These are phyloP conservation scores for Elaeis oleifera DNA, from an alignment of 202 grass and related monocot genomes.

Conservation along the genomic window DNA sequence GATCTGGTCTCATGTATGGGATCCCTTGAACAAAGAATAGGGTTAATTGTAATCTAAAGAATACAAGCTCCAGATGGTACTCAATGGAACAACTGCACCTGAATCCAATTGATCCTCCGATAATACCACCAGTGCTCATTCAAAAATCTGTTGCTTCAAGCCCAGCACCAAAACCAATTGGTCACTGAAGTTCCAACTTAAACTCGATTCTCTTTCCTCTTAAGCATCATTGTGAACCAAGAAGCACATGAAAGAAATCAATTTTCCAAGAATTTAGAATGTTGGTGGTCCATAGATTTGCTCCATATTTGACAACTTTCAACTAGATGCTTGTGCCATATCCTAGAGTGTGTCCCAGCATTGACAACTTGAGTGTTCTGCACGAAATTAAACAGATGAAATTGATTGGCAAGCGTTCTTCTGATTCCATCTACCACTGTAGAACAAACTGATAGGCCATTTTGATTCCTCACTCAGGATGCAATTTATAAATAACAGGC, in stretches of 20 bases:
- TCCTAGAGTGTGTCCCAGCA: too few relatives aligned
- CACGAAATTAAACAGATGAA: not conserved
- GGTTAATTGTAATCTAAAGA: constrained; percentile 30
- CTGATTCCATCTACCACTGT: not conserved
- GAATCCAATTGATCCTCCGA: constrained; percentile 14
- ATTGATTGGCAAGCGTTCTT: not conserved
- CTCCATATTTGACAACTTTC: not conserved
- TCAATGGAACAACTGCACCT: constrained; percentile 29
- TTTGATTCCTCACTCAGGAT: not conserved
- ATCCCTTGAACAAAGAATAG: constrained; percentile 39
- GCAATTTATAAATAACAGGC: not conserved
- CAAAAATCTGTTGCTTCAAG: constrained; percentile 3
- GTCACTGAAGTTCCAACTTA: not conserved
- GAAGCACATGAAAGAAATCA: too few relatives aligned
- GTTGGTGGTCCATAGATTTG: too few relatives aligned
- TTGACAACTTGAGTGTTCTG: too few relatives aligned
- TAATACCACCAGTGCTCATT: not conserved
- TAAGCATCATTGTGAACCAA: not conserved
- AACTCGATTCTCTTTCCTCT: not conserved
- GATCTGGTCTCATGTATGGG: constrained; percentile 42
- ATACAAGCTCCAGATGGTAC: constrained; percentile 6
- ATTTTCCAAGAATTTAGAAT: too few relatives aligned
- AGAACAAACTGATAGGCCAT: not conserved
- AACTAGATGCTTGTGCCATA: too few relatives aligned
- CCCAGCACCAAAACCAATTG: not conserved